Conservation (phyloP, 345 rosid species). For the Diplotaxis tenuifolia region DNA sequence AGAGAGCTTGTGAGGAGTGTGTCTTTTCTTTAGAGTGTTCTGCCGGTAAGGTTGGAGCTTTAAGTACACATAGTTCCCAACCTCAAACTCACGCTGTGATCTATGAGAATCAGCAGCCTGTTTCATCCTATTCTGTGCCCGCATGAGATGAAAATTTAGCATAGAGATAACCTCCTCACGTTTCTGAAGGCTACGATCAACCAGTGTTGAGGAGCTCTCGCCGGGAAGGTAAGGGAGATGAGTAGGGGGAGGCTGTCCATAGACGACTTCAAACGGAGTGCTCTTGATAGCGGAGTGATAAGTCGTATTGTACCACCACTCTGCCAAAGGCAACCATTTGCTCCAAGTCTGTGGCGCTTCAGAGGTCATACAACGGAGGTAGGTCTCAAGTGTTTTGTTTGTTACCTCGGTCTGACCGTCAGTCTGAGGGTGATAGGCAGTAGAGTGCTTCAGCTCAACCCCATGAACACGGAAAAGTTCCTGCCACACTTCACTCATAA, state of each 20-base stretch:
- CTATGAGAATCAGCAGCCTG: too few relatives aligned
- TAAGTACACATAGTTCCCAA: too few relatives aligned
- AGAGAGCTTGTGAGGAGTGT: too few relatives aligned
- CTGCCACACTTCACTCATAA: background rate
- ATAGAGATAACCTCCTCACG: too few relatives aligned
- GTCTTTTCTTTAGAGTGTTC: too few relatives aligned
- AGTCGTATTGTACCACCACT: background rate
- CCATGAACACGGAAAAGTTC: background rate
- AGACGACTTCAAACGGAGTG: background rate
- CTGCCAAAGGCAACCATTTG: background rate
- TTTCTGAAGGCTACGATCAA: background rate
- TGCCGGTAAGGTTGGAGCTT: too few relatives aligned
- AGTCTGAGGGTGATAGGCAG: too few relatives aligned
- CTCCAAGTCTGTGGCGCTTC: background rate
- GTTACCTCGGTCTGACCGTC: background rate
- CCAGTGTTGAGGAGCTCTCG: background rate
- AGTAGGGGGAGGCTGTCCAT: background rate
- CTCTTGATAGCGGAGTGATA: background rate
- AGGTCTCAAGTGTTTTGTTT: background rate
- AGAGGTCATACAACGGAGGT: background rate
- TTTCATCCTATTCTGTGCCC: too few relatives aligned
- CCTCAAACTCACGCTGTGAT: too few relatives aligned
- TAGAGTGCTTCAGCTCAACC: too few relatives aligned
- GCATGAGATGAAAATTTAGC: too few relatives aligned
- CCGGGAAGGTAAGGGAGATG: background rate